Evolutionary conservation across 2,329 filamentous ascomycete species (phyloP), one percentile per base, ranked within the genome.

Genomic region (Aphanocladium album): DNA sequence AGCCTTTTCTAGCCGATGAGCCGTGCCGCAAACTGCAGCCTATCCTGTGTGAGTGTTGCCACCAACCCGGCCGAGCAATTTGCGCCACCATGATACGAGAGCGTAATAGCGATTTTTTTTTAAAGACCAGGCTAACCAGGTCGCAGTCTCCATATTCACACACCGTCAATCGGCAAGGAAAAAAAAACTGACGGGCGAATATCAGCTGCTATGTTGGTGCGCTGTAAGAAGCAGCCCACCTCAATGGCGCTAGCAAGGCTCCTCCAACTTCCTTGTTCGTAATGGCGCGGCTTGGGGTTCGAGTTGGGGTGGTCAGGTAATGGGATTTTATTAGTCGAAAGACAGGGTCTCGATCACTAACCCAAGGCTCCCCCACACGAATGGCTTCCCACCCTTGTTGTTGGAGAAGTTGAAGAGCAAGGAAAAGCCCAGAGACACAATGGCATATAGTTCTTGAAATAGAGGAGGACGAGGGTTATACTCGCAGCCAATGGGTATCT

Each of bases 221-320:
- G 49, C 17, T 51, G 30, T 35, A 55, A 46, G 16, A 30, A n/a
- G 14, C 43, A 25, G 35, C 35, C 19, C 50, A 23, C 17, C n/a
- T n/a, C n/a, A n/a, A n/a, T n/a, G n/a, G n/a, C n/a, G 23, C 23
- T 23, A 23, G 19, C 27, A 37, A 5, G 39, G 25, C 37, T 45
- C 35, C 2, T 21, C 39, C 53, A 55, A 39, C 53, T 55, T 55
- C 53, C 53, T 55, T 17, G 53, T 55, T 55, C 8, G 53, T 39
- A 30, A 30, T 46, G 53, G 53, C 27, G 53, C n/a, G 25, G 52
- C 51, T 8, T 21, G 16, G 37, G 43, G 43, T 11, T n/a, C n/a
- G n/a, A n/a, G n/a, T n/a, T n/a, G n/a, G n/a, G 5, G 17, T n/a
- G 17, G 41, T 8, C 3, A 6, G 17, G 19, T 5, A 33, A 19